These are phyloP conservation scores for Corymbia calophylla DNA, from an alignment of 441 rosid genomes.

Conservation along the genomic window DNA sequence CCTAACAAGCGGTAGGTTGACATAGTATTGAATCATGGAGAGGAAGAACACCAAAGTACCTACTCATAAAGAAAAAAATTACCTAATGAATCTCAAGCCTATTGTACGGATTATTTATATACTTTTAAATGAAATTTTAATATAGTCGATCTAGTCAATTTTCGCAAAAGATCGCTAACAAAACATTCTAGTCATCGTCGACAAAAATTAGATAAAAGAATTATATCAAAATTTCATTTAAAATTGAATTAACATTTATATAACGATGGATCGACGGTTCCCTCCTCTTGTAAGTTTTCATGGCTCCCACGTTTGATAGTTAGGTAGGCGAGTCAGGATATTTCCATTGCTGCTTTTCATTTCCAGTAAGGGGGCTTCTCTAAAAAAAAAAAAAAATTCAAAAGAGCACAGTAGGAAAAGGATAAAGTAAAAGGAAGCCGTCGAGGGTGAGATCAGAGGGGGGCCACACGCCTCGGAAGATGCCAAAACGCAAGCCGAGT, in stretches of 20 bases:
- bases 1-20: not conserved
- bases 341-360: not conserved
- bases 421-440: not conserved
- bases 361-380: not conserved
- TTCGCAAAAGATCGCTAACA: rapidly evolving
- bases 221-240: rapidly evolving
- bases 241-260: not conserved
- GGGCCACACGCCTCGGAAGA: not conserved
- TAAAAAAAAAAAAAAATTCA: not conserved
- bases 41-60: not conserved
- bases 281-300: not conserved
- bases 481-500: not conserved
- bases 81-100: not conserved
- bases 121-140: not conserved
- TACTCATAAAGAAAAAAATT: not conserved
- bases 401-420: not conserved
- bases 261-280: not conserved
- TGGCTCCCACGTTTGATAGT: not conserved
- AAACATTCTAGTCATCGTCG: rapidly evolving
- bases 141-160: rapidly evolving
- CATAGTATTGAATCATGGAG: rapidly evolving
- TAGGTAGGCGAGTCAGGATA: not conserved
- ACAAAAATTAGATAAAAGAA: not conserved
- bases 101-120: rapidly evolving
- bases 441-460: not conserved